A percentile compares a stretch with the other conserved stretches of the same genome.
phyloP scores from a whole-genome alignment of 495 filamentous ascomycete genomes.

The Hypoxylon lienhwacheense region DNA sequence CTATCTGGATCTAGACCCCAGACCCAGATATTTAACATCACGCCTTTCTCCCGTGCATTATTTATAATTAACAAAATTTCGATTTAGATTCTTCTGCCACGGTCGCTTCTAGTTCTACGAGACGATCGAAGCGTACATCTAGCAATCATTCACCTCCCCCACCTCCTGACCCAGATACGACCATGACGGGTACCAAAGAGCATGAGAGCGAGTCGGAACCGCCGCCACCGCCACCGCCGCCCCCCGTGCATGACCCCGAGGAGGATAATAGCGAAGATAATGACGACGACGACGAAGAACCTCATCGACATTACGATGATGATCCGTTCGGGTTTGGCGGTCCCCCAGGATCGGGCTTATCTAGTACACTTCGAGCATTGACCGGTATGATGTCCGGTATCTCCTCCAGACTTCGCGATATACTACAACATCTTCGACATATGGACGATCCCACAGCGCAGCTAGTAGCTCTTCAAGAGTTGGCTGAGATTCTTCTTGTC shows the following conservation, averaged over 20 bases:
- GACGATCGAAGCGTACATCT: constrained; percentile 55
- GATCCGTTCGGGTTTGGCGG: constrained; percentile 82
- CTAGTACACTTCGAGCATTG: constrained; percentile 79
- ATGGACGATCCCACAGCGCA: constrained; percentile 89
- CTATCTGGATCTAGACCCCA: too few relatives aligned
- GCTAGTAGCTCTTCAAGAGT: constrained; percentile 87
- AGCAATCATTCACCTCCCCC: constrained; percentile 54
- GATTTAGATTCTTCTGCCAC: constrained; percentile 31
- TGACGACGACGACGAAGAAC: constrained; percentile 53
- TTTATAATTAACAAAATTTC: constrained; percentile 17
- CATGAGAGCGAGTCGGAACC: constrained; percentile 57
- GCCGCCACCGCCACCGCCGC: constrained; percentile 45
- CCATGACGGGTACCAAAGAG: constrained; percentile 63
- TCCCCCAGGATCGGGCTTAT: constrained; percentile 63
- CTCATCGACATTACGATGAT: constrained; percentile 57
- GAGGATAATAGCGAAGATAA: constrained; percentile 53
- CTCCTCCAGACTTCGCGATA: constrained; percentile 76
- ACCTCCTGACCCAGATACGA: constrained; percentile 52
- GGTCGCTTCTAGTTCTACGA: constrained; percentile 44
- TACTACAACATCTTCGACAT: constrained; percentile 78
- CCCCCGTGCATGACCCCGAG: constrained; percentile 51
- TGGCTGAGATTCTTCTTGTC: constrained; percentile 89
- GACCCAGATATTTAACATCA: too few relatives aligned
- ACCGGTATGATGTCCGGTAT: constrained; percentile 89
- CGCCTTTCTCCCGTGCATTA: neutral